phyloP scores from a whole-genome alignment of 352 stramenopile species.

The Globisporangium yorkense region DNA sequence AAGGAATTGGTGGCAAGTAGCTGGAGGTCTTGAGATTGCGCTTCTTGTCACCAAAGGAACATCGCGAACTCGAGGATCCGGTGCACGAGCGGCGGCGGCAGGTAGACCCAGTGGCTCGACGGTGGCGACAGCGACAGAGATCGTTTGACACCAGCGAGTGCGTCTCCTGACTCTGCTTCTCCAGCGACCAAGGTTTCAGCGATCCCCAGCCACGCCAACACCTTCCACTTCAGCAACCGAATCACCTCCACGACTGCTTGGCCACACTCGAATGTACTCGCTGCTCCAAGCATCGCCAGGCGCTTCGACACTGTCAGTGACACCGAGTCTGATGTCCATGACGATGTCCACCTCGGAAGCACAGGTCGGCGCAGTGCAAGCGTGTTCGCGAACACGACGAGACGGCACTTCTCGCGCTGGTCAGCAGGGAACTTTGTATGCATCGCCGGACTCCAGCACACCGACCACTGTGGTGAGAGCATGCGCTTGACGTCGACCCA shows the following conservation, averaged over 20 bases:
- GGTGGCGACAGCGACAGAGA: neutral
- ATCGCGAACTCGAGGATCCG: constrained; percentile 58
- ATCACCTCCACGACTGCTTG: neutral
- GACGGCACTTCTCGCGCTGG: constrained; percentile 54
- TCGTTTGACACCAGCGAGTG: neutral
- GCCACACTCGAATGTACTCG: neutral
- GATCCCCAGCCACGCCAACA: neutral
- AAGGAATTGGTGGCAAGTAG: too few species aligned
- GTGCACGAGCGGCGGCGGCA: constrained; percentile 31
- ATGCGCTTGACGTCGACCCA: constrained; percentile 31
- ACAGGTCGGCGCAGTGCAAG: constrained; percentile 16
- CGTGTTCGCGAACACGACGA: constrained; percentile 51
- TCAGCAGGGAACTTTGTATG: constrained; percentile 42
- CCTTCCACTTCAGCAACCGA: neutral
- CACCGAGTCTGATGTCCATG: neutral
- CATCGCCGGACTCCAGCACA: constrained; percentile 46
- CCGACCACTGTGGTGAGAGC: constrained; percentile 46
- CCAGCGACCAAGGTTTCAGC: neutral
- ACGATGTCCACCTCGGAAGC: neutral
- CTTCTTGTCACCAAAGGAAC: constrained; percentile 40
- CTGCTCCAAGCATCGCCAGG: neutral
- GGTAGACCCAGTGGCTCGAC: constrained; percentile 26
- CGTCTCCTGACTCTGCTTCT: neutral
- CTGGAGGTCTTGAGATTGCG: too few species aligned
- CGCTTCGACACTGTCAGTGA: neutral